phyloP scores from a whole-genome alignment of 2,329 filamentous ascomycete species.

The Aschersonia sp. region DNA sequence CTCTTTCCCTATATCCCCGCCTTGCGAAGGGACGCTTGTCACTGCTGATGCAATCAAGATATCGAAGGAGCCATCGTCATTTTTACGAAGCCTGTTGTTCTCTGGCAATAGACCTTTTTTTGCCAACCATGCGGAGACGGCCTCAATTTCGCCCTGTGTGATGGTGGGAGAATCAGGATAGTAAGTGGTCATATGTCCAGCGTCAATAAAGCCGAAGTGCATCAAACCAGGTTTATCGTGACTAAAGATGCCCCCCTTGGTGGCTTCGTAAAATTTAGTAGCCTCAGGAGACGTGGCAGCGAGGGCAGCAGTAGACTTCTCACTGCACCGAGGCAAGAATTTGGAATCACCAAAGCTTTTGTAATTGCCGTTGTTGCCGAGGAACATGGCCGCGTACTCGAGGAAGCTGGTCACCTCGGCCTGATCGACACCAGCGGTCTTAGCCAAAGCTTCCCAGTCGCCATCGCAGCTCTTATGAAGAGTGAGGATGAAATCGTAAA shows the following conservation, averaged over 20 bases:
- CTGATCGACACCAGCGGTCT: conserved; percentile 48
- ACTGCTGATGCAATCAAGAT: conserved; percentile 60
- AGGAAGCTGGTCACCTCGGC: conserved; percentile 55
- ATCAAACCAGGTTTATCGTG: conserved; percentile 48
- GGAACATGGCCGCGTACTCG: conserved; percentile 64
- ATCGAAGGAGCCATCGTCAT: conserved; percentile 48
- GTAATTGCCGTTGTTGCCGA: conserved; percentile 74
- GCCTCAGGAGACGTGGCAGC: conserved; percentile 47
- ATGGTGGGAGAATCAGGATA: conserved; percentile 66
- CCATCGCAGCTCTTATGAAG: conserved; percentile 53
- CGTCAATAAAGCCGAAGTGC: conserved; percentile 62
- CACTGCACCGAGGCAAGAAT: conserved; percentile 59
- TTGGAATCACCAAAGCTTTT: conserved; percentile 80
- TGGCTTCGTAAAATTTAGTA: conserved; percentile 49
- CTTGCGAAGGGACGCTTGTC: conserved; percentile 41
- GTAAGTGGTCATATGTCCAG: conserved; percentile 68
- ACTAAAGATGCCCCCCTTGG: conserved; percentile 59
- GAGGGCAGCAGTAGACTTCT: conserved; percentile 49
- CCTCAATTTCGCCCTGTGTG: conserved; percentile 59
- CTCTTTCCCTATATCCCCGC: conserved; percentile 55
- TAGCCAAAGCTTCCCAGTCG: conserved; percentile 54
- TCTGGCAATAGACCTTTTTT: conserved; percentile 58
- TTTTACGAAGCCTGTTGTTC: conserved; percentile 64
- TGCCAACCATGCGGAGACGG: conserved; percentile 59
- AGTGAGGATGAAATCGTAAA: conserved; percentile 68